Base-by-base conservation (phyloP, 345 rosid genomes). In the Brassica rapa region DNA sequence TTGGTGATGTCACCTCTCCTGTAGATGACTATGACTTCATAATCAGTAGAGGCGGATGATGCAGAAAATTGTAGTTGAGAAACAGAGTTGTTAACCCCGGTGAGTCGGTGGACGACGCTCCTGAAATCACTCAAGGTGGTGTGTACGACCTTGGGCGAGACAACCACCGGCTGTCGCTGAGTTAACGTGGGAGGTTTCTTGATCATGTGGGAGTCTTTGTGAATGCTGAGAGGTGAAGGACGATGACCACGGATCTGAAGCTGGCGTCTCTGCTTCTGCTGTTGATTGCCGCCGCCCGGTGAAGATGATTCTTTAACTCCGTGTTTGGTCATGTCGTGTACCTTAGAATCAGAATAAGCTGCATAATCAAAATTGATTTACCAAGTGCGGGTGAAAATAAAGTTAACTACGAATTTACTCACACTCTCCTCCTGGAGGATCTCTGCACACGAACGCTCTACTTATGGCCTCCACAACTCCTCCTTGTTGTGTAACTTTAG, bases 371-470 rank as follows among this genome's bases (percentile, higher is more conserved):
- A 49, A 56, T 14, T 12, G 30, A 57, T 37, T 57, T 46, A 6
- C 21, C 12, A 70, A 53, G 6, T 41, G 7, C 29, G 19, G 24
- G 15, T 49, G 59, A 7, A 16, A 51, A 6, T 51, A 41, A 41
- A 37, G 1, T 1, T 1, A 37, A 53, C 24, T 19, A 16, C 0
- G 11, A 49, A 8, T 14, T 49, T 10, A 71, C 57, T 39, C 53
- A 71, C 51, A 35, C 5, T 11, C 12, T 39, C 46, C 41, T 35
- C 41, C 41, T 35, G 3, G 90, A 19, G 77, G 90, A 61, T 93
- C 94, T 82, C 82, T 88, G 53, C 91, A 96, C 2, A 72, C 11
- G 14, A 93, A 91, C 1, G 90, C 85, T 60, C 79, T 84, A 19
- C 88, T 87, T 61, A 61, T 75, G 12, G 87, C 97, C 80, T 86